A percentile compares a stretch with the other conserved stretches of the same genome.
phyloP scores from a whole-genome alignment of 805 yeast genomes.

The Kodamaea restingae region DNA sequence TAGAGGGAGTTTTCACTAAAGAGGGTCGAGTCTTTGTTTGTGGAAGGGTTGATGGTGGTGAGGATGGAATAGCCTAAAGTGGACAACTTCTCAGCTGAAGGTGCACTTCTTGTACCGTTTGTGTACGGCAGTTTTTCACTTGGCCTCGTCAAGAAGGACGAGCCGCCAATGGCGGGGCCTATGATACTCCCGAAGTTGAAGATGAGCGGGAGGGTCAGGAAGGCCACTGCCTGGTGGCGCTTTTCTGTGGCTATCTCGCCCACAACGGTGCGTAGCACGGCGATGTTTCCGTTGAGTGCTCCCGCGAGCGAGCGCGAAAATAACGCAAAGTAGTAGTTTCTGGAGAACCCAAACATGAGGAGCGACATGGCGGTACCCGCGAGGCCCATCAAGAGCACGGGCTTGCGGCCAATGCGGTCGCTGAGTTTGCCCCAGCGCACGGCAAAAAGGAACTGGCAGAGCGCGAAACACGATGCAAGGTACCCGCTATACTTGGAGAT shows the following conservation, averaged over 20 bases:
- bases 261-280: constrained; percentile 57
- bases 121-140: constrained; percentile 14
- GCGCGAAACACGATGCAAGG: constrained; percentile 56
- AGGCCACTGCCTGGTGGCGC: constrained; percentile 59
- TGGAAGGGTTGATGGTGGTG: too few relatives aligned
- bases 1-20: too few relatives aligned
- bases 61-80: too few relatives aligned
- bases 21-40: not conserved
- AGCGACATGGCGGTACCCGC: constrained; percentile 48
- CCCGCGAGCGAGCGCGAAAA: constrained; percentile 54
- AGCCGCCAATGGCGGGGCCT: constrained; percentile 56
- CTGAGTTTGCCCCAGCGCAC: constrained; percentile 58
- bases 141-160: constrained; percentile 50
- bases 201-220: constrained; percentile 56
- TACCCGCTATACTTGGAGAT: constrained; percentile 61
- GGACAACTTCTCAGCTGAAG: too few relatives aligned
- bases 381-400: constrained; percentile 48
- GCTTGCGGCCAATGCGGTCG: constrained; percentile 55
- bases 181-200: constrained; percentile 59
- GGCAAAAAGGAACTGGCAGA: constrained; percentile 54
- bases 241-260: constrained; percentile 58
- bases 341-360: constrained; percentile 51
- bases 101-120: too few relatives aligned
- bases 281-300: constrained; percentile 58
- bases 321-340: constrained; percentile 49